A percentile compares a stretch with the other conserved stretches of the same genome.
These are phyloP conservation scores for Brettanomyces bruxellensis DNA, from an alignment of 805 yeast genomes.

Conservation along the genomic window DNA sequence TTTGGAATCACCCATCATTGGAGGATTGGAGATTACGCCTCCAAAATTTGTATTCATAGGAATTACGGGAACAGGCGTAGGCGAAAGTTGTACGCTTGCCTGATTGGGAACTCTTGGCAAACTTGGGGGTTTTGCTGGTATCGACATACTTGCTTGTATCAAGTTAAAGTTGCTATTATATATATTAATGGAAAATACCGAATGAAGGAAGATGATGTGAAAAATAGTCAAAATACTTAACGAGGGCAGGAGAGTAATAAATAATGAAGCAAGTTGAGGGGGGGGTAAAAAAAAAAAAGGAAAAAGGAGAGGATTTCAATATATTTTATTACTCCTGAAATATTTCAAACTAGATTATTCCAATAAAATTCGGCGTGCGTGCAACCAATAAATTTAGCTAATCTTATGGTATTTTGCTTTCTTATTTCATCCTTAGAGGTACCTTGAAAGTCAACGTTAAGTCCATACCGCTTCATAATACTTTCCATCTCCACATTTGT, in stretches of 20 bases:
- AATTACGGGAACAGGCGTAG: background rate
- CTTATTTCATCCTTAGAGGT: slow-evolving; percentile 3
- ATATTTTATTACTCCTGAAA: too few species aligned
- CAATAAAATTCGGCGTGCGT: slow-evolving; percentile 23
- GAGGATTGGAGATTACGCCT: background rate
- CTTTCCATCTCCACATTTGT: slow-evolving; percentile 11
- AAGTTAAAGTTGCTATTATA: too few species aligned
- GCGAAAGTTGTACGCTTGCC: background rate
- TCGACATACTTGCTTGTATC: background rate
- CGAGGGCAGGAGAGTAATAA: too few species aligned
- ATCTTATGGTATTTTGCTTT: slow-evolving; percentile 16
- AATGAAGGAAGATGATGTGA: too few species aligned
- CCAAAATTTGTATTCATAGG: background rate
- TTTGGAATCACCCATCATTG: background rate
- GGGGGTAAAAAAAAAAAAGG: too few species aligned
- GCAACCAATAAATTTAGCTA: slow-evolving; percentile 24
- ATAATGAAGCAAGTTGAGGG: too few species aligned
- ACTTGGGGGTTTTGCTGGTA: slow-evolving; percentile 1
- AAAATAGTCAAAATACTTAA: too few species aligned
- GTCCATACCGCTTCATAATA: slow-evolving; percentile 13
- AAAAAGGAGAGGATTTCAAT: background rate
- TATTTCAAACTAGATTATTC: slow-evolving; percentile 3
- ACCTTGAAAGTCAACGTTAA: slow-evolving; percentile 1
- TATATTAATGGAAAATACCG: too few species aligned
- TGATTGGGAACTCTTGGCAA: background rate